These are phyloP conservation scores for Cyanidioschyzon merolae DNA, from an alignment of 23 red algal species.

Conservation along the genomic window DNA sequence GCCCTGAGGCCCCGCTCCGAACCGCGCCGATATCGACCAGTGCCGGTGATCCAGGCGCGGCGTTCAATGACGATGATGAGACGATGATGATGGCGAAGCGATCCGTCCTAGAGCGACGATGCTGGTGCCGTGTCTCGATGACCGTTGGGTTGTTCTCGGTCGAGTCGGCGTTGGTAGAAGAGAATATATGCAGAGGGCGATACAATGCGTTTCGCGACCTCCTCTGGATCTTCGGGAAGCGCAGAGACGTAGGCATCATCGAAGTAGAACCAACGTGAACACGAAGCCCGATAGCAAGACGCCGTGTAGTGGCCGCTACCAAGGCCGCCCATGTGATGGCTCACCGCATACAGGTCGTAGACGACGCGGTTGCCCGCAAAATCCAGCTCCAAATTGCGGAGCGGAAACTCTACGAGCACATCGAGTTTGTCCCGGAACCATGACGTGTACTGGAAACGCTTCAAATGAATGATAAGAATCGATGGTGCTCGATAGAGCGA, in stretches of 20 bases:
- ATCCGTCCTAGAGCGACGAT: background rate
- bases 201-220: constrained; percentile 16
- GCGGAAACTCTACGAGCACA: constrained; percentile 33
- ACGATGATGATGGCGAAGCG: too few relatives aligned
- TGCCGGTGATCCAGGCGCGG: too few relatives aligned
- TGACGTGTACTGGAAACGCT: constrained; percentile 29
- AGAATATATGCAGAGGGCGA: constrained; percentile 24
- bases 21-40: too few relatives aligned
- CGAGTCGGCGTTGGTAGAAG: constrained; percentile 25
- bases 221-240: background rate
- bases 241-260: constrained; percentile 28
- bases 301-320: constrained; percentile 48
- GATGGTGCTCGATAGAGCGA: constrained; percentile 20
- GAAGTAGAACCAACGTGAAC: constrained; percentile 29
- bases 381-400: constrained; percentile 15
- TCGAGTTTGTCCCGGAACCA: constrained; percentile 37
- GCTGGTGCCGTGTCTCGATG: background rate
- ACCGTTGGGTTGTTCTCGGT: background rate
- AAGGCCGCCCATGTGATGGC: constrained; percentile 39
- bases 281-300: background rate
- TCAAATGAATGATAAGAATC: constrained; percentile 36
- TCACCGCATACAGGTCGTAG: constrained; percentile 42
- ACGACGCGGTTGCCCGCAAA: background rate
- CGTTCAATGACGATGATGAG: too few relatives aligned
- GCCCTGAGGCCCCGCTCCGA: too few relatives aligned